Percentiles rank a stretch among this genome's conserved stretches.
phyloP scores from a whole-genome alignment of 805 yeast species.

The Candida silvatica region DNA sequence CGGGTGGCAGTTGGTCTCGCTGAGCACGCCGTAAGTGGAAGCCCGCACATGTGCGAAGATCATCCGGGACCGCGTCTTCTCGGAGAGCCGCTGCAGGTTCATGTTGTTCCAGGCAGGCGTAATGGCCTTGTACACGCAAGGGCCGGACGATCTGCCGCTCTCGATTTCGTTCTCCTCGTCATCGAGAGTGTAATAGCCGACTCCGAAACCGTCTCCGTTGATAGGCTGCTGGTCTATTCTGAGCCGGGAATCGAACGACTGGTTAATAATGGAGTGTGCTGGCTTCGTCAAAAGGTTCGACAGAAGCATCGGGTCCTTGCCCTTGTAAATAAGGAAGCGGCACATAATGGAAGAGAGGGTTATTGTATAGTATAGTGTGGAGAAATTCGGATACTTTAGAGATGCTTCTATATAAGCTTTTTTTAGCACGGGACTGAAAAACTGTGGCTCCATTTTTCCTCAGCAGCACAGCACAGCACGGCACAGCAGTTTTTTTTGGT shows the following conservation, averaged over 20 bases:
- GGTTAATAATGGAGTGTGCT: conserved; percentile 95
- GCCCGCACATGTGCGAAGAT: conserved; percentile 97
- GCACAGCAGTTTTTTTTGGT: too few species aligned
- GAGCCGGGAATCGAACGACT: conserved; percentile 84
- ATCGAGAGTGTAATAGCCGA: conserved; percentile 78
- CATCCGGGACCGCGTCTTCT: conserved; percentile 73
- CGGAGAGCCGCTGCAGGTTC: conserved; percentile 77
- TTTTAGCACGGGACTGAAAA: too few species aligned
- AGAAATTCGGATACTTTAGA: too few species aligned
- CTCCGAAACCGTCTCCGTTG: conserved; percentile 98
- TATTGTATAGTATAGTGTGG: too few species aligned
- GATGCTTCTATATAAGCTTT: neutral
- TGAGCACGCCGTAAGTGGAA: conserved; percentile 85
- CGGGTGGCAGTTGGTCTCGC: conserved; percentile 97
- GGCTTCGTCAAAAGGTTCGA: conserved; percentile 88
- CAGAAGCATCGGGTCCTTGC: conserved; percentile 78
- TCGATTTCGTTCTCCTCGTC: conserved; percentile 23
- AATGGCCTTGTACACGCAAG: conserved; percentile 90
- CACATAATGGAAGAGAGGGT: conserved; percentile 54
- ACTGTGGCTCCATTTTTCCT: too few species aligned
- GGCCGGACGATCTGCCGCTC: conserved; percentile 31
- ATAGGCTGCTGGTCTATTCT: conserved; percentile 87
- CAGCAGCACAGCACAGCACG: too few species aligned
- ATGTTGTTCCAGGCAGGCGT: conserved; percentile 98
- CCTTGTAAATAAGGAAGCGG: conserved; percentile 85